phyloP scores from a whole-genome alignment of 352 stramenopile species.

The Peronospora destructor region DNA sequence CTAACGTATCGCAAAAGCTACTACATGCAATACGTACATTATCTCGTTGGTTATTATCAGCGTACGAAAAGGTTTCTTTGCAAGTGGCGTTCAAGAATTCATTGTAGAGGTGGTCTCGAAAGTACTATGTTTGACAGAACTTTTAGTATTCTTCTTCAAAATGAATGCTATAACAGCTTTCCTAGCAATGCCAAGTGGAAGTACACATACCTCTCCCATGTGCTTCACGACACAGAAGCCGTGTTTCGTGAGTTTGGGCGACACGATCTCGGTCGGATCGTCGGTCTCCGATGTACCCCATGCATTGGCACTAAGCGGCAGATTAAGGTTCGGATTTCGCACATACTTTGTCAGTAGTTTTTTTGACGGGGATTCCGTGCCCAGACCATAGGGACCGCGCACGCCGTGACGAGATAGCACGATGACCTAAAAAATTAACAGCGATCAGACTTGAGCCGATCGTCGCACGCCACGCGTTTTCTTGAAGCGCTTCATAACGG shows the following conservation, averaged over 20 bases:
- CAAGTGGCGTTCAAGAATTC: conserved; percentile 52
- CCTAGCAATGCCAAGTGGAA: background rate
- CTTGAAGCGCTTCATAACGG: background rate
- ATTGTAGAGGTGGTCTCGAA: conserved; percentile 55
- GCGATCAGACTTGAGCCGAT: background rate
- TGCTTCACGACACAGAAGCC: conserved; percentile 49
- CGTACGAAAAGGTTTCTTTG: conserved; percentile 56
- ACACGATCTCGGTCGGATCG: conserved; percentile 54
- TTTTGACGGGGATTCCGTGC: conserved; percentile 38
- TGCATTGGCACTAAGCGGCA: conserved; percentile 43
- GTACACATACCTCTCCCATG: conserved; percentile 48
- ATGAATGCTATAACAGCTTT: no score
- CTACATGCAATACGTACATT: conserved; percentile 33
- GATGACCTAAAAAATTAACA: conserved; percentile 36
- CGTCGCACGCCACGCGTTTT: conserved; percentile 14
- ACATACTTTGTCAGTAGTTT: conserved; percentile 56
- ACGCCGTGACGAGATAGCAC: conserved; percentile 69
- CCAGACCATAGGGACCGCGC: conserved; percentile 63
- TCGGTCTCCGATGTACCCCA: conserved; percentile 68
- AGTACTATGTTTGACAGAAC: conserved; percentile 35
- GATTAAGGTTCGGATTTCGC: conserved; percentile 44
- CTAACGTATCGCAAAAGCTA: background rate
- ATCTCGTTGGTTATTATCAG: conserved; percentile 67
- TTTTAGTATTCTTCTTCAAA: no score
- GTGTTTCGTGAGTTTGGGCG: conserved; percentile 76